A percentile compares a stretch with the other conserved stretches of the same genome.
These are phyloP conservation scores for Crucibulum parvulum DNA, from an alignment of 1,284 basidiomycete species.

Conservation along the genomic window DNA sequence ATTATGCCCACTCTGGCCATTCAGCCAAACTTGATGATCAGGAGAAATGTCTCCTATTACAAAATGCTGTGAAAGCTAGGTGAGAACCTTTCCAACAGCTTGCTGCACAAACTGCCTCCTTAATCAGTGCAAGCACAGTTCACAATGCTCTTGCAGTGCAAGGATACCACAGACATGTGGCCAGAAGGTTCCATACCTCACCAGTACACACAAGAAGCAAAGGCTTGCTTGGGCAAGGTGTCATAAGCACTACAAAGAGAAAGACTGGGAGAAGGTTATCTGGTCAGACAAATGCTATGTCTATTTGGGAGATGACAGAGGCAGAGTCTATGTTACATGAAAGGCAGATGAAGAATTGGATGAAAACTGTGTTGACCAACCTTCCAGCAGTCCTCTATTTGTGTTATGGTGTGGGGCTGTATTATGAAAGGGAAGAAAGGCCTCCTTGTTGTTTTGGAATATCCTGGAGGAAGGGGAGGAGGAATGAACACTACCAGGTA, in stretches of 20 bases:
- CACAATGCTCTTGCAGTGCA: not conserved
- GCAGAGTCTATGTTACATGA: constrained; percentile 5
- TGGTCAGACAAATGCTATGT: constrained; percentile 18
- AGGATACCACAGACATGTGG: constrained; percentile 13
- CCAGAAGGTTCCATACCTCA: constrained; percentile 10
- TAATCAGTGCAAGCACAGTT: not conserved
- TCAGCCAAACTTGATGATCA: not conserved
- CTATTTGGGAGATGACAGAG: constrained; percentile 10
- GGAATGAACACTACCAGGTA: not conserved
- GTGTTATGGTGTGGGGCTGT: not conserved
- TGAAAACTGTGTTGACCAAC: not conserved
- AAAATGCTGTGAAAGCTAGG: not conserved
- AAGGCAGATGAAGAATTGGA: not conserved
- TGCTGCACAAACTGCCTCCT: not conserved
- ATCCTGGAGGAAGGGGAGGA: not conserved
- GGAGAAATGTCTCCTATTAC: not conserved
- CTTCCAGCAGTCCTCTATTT: not conserved
- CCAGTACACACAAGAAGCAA: constrained; percentile 1
- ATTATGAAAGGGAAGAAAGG: not conserved
- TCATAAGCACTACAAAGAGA: not conserved
- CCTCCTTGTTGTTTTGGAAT: not conserved
- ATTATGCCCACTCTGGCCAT: not conserved
- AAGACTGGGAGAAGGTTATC: constrained; percentile 10
- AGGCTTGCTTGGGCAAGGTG: not conserved
- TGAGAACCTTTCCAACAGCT: not conserved